Base-by-base conservation (phyloP, 495 filamentous ascomycete genomes). In the Penicillium manginii region DNA sequence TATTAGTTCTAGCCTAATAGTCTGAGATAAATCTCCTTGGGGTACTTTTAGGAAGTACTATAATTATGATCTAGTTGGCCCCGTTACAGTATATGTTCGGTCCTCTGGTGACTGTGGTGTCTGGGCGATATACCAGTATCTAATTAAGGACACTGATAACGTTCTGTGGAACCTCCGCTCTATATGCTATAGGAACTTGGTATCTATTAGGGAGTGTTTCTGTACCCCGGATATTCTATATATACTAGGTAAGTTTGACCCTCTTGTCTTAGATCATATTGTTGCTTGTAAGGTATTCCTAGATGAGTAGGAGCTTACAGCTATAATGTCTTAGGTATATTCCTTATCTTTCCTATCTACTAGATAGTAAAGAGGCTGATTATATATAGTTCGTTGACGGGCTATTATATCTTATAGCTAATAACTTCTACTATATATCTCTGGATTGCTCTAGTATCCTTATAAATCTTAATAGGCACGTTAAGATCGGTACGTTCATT, bases 41-140 rank as follows among this genome's bases (percentile, higher is more conserved):
- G 50, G 50, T 35, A 60, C 50, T 40, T 66, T 58, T 18, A 40
- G 57, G 29, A 33, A 55, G 35, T 19, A 31, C 33, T 66, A 57
- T 52, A 26, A 59, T 19, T 66, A 56, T 42, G 59, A 66, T 55
- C 53, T 66, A 26, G 63, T 59, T 37, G 53, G 63, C n/a, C 37
- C 49, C 17, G 59, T 66, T n/a, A 23, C 23, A 22, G 33, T 65
- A 23, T 65, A 17, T 22, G 32, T 61, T 18, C 50, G 33, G 21
- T 9, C 11, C 5, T 59, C 55, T n/a, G 52, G 39, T 32, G 15
- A 22, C 14, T 46, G 49, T 35, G 53, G 12, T 5, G 49, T 43
- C 39, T 42, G 32, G 37, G 63, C 59, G 10, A 43, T 66, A 17
- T 50, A 53, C 23, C 50, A 39, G 49, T 62, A 42, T 48, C 15